Conservation (phyloP, 2,329 filamentous ascomycete genomes). For the Monilinia fructigena region DNA sequence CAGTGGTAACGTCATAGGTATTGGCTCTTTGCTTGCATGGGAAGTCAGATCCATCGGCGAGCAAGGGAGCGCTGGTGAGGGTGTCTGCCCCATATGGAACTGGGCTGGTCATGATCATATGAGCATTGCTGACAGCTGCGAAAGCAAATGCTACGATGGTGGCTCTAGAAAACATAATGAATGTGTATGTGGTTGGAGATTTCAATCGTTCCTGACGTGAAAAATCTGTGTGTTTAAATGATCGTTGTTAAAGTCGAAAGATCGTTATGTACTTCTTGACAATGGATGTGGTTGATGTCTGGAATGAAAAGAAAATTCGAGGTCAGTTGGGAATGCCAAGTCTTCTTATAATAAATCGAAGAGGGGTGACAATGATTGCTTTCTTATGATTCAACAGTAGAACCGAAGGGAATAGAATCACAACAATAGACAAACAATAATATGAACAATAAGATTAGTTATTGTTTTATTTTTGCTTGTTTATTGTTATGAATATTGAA, state of each 20-base stretch:
- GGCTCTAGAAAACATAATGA: slow-evolving; percentile 52
- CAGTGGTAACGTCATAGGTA: slow-evolving; percentile 46
- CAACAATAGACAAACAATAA: not conserved
- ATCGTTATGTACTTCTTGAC: slow-evolving; percentile 3
- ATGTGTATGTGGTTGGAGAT: slow-evolving; percentile 19
- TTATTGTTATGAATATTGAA: slow-evolving; percentile 1
- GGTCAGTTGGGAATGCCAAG: slow-evolving; percentile 1
- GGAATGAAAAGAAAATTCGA: slow-evolving; percentile 11
- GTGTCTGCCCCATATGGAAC: slow-evolving; percentile 55
- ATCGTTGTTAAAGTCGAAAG: slow-evolving; percentile 5
- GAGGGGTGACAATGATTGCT: not conserved
- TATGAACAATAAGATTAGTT: too few species aligned
- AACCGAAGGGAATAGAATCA: not conserved
- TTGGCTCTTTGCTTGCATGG: slow-evolving; percentile 72
- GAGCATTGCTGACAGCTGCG: slow-evolving; percentile 62
- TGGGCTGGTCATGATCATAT: slow-evolving; percentile 73
- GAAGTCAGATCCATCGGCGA: slow-evolving; percentile 61
- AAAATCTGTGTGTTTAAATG: slow-evolving; percentile 24
- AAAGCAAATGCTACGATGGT: slow-evolving; percentile 54
- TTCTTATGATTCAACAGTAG: not conserved
- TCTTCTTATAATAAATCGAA: slow-evolving; percentile 13
- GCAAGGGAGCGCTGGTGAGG: slow-evolving; percentile 62
- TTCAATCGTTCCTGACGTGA: slow-evolving; percentile 35
- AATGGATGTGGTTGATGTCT: slow-evolving; percentile 7
- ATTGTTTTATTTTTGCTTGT: not conserved